These are phyloP conservation scores for Hericium rajendrae DNA, from an alignment of 768 basidiomycete genomes.

Conservation along the genomic window DNA sequence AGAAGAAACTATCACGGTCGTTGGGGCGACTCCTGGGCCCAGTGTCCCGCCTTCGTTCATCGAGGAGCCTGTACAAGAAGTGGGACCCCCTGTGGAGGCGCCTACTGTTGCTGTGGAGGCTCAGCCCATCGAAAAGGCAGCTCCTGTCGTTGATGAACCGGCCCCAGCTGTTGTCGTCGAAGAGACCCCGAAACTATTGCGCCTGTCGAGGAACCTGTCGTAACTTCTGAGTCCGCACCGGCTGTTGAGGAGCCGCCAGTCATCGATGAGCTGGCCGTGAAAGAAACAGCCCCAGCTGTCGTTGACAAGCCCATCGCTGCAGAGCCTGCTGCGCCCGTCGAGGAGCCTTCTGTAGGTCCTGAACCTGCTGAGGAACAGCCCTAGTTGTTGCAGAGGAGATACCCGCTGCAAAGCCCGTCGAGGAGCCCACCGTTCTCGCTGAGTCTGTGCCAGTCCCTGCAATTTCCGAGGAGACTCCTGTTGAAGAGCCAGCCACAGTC, in stretches of 20 bases:
- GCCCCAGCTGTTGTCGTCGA: not conserved
- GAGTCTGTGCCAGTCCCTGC: too few species aligned
- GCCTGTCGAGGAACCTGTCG: not conserved
- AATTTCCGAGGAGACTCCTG: too few species aligned
- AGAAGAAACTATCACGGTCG: not conserved
- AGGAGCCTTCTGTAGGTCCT: too few species aligned
- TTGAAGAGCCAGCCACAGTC: too few species aligned
- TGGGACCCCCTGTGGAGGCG: not conserved
- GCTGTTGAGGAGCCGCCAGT: not conserved
- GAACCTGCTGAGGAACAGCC: too few species aligned
- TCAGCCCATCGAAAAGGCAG: not conserved
- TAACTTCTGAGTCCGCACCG: not conserved
- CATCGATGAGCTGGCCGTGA: too few species aligned
- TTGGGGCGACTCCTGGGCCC: not conserved
- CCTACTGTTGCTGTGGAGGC: not conserved
- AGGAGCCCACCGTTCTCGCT: not conserved
- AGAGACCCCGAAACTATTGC: not conserved
- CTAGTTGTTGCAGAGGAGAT: too few species aligned
- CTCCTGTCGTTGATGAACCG: constrained; percentile 1
- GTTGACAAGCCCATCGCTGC: too few species aligned
- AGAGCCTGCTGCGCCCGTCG: not conserved
- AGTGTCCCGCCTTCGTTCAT: constrained; percentile 5
- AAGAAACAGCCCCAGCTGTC: too few species aligned
- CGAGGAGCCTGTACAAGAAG: constrained; percentile 3
- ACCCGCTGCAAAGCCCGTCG: not conserved